phyloP scores from a whole-genome alignment of 495 filamentous ascomycete species.

The Astrocystis sublimbata region DNA sequence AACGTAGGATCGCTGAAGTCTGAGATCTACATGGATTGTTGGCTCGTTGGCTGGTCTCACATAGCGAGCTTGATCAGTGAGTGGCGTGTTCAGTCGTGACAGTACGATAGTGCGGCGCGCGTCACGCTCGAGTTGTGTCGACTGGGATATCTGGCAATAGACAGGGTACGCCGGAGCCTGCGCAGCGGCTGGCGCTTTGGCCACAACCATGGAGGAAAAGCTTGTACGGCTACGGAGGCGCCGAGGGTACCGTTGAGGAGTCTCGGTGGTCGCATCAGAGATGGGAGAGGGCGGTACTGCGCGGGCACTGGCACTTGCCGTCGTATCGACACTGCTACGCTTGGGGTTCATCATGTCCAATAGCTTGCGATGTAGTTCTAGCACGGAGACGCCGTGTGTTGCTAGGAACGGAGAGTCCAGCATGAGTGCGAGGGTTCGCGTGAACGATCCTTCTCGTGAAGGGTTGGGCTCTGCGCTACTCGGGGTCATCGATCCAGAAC shows the following conservation, averaged over 20 bases:
- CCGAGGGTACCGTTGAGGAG: not conserved
- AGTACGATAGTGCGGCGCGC: slow-evolving; percentile 3
- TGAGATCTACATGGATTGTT: not conserved
- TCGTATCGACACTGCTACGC: not conserved
- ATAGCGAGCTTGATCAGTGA: not conserved
- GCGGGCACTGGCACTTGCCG: not conserved
- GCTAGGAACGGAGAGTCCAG: slow-evolving; percentile 10
- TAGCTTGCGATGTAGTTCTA: slow-evolving; percentile 17
- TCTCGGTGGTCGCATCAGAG: not conserved
- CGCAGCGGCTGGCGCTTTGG: not conserved
- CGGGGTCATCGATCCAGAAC: slow-evolving; percentile 7
- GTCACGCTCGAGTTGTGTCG: not conserved
- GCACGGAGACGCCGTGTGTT: not conserved
- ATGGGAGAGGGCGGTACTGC: not conserved
- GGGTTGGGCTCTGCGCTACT: not conserved
- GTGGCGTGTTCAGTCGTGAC: slow-evolving; percentile 5
- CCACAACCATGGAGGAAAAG: not conserved
- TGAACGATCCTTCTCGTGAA: slow-evolving; percentile 7
- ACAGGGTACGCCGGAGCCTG: slow-evolving; percentile 2
- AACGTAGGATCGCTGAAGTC: slow-evolving; percentile 4
- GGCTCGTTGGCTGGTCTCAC: not conserved
- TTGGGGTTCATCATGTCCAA: not conserved
- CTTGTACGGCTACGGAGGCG: no score
- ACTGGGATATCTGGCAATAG: slow-evolving; percentile 6
- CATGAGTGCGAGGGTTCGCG: slow-evolving; percentile 6